Evolutionary conservation across 345 rosid species (phyloP), one percentile per base, ranked within the genome.

Genomic region (Streptanthus diversifolius): DNA sequence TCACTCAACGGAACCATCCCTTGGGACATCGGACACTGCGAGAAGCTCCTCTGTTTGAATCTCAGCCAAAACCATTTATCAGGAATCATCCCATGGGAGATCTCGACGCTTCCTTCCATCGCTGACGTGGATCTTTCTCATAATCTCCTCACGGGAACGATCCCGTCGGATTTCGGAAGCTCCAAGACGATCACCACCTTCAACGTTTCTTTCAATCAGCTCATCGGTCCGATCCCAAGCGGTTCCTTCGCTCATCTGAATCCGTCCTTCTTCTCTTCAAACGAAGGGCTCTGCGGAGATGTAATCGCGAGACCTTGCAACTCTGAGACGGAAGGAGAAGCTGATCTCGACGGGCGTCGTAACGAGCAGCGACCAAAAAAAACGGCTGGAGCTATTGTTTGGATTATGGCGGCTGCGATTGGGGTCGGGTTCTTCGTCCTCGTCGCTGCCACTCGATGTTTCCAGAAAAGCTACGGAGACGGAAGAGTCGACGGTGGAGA

Each of bases 391-490:
- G 98, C 99, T 2, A 82, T 95, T 12, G 87, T 92, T 3, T 95
- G 99, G 99, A 90, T 95, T 7, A 53, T 84, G 80, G 97, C 99
- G 3, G 97, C 98, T 1, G 96, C 92, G 8, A 86, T 92, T 6
- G 97, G 97, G 1, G 78, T 86, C 14, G 92, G 92, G 2, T 71
- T 95, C 27, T 86, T 95, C 57, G 85, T 87, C 19, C 83, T 92
- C 2, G 87, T 92, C 2, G 98, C 97, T 0, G 92, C 88, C 3
- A 83, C 88, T 5, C 68, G 93, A 27, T 92, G 96, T 63, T 88
- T 88, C 87, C 87, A 82, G 51, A 84, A 83, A 1, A 86, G 59
- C 39, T 84, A 87, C 66, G 65, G 71, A 33, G 18, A 10, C 61
- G 43, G 29, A 36, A 61, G 45, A 68, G 54, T 52, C 14, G 74